Conservation (phyloP, 768 basidiomycete genomes). For the Kwoniella heveanensis region DNA sequence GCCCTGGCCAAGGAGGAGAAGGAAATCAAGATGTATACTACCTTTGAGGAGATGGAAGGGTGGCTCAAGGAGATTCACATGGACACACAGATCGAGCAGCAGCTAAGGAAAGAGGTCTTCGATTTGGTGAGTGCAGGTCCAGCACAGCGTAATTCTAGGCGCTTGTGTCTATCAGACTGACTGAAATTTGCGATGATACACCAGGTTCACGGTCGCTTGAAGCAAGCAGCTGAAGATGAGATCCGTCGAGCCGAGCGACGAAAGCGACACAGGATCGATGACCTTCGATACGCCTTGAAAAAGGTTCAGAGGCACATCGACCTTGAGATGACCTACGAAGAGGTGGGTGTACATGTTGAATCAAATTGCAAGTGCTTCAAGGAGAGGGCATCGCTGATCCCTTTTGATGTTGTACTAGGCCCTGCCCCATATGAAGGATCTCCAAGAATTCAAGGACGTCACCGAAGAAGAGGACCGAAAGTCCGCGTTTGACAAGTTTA, state of each 20-base stretch:
- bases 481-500: slow-evolving; percentile 80
- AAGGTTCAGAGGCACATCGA: slow-evolving; percentile 83
- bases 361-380: neutral
- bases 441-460: slow-evolving; percentile 82
- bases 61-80: slow-evolving; percentile 45
- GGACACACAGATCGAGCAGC: slow-evolving; percentile 66
- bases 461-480: slow-evolving; percentile 81
- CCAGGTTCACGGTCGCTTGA: slow-evolving; percentile 70
- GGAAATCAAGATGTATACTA: slow-evolving; percentile 41
- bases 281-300: slow-evolving; percentile 90
- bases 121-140: slow-evolving; percentile 34
- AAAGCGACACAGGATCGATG: slow-evolving; percentile 86
- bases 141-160: neutral
- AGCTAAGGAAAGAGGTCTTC: slow-evolving; percentile 64
- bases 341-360: slow-evolving; percentile 60
- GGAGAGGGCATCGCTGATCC: slow-evolving; percentile 18
- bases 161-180: neutral
- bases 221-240: slow-evolving; percentile 81
- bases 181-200: slow-evolving; percentile 1
- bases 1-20: slow-evolving; percentile 44
- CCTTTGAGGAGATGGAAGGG: slow-evolving; percentile 47
- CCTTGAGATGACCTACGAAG: slow-evolving; percentile 73
- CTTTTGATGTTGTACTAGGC: slow-evolving; percentile 58
- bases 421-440: slow-evolving; percentile 73
- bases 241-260: slow-evolving; percentile 75